Conservation (phyloP, 768 basidiomycete genomes). For the Pleurotus pulmonarius region DNA sequence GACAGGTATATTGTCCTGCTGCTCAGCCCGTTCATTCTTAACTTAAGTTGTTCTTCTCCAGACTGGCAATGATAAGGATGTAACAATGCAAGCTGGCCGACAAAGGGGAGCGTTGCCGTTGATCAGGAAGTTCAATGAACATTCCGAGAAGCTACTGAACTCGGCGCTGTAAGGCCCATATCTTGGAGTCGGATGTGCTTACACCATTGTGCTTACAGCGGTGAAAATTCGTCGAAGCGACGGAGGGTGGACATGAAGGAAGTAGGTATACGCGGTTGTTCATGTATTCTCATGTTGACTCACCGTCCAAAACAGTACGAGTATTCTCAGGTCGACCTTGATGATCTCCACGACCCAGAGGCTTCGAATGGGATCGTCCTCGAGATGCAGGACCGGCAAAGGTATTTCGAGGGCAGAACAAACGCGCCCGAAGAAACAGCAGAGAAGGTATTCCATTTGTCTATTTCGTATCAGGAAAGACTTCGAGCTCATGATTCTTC, state of each 20-base stretch:
- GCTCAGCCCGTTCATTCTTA: background rate
- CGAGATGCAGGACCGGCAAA: constrained; percentile 83
- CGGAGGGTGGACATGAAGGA: constrained; percentile 41
- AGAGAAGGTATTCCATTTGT: background rate
- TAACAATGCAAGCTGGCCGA: constrained; percentile 94
- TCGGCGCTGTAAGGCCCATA: constrained; percentile 57
- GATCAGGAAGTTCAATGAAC: constrained; percentile 97
- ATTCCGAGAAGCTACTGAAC: constrained; percentile 85
- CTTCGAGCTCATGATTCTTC: background rate
- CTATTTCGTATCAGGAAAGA: background rate
- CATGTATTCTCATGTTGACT: background rate
- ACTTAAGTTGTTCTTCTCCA: constrained; percentile 24
- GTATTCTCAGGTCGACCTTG: constrained; percentile 67
- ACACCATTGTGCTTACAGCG: constrained; percentile 28
- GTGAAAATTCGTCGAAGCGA: constrained; percentile 62
- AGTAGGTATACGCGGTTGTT: constrained; percentile 26
- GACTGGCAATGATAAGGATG: constrained; percentile 86
- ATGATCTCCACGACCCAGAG: constrained; percentile 77
- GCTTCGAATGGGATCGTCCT: constrained; percentile 66
- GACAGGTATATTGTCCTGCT: constrained; percentile 48
- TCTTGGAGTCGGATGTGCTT: background rate
- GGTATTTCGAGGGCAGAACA: constrained; percentile 74
- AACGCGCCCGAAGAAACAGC: background rate
- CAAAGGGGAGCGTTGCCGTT: constrained; percentile 86
- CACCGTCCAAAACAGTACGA: constrained; percentile 23